These are phyloP conservation scores for Heterobasidion annosum DNA, from an alignment of 1,284 basidiomycete species.

Conservation along the genomic window DNA sequence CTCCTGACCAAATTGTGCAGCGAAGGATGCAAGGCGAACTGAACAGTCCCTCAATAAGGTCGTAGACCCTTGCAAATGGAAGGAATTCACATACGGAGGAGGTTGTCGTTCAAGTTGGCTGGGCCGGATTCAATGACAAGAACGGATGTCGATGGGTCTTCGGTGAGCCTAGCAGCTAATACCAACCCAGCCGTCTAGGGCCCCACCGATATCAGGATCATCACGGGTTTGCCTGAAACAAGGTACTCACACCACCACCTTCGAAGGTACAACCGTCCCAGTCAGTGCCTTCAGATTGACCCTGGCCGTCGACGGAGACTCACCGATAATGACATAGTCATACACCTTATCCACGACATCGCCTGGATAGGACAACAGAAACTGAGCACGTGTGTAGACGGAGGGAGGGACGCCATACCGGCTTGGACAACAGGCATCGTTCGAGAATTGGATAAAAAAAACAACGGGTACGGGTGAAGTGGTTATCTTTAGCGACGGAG, in stretches of 20 bases:
- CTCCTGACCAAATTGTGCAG: slow-evolving; percentile 12
- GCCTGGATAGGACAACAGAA: neutral
- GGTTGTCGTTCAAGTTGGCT: slow-evolving; percentile 21
- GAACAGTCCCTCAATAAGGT: neutral
- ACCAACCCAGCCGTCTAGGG: slow-evolving; percentile 11
- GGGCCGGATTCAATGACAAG: slow-evolving; percentile 30
- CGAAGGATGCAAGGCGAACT: slow-evolving; percentile 2
- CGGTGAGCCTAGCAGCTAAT: slow-evolving; percentile 16
- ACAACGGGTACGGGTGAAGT: no score
- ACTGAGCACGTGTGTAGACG: no score
- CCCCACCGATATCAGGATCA: neutral
- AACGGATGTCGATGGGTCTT: slow-evolving; percentile 20
- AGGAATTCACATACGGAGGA: slow-evolving; percentile 13
- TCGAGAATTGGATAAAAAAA: no score
- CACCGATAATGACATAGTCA: slow-evolving; percentile 15
- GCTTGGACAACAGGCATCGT: no score
- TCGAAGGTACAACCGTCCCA: neutral
- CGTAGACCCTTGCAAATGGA: neutral
- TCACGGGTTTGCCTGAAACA: neutral
- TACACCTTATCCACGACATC: slow-evolving; percentile 9
- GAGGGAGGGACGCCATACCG: no score
- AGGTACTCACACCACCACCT: neutral
- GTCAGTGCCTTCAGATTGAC: neutral
- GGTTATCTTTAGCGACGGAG: no score
- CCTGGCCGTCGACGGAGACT: neutral